A percentile compares a stretch with the other conserved stretches of the same genome.
Evolutionary conservation across 1,284 basidiomycete genomes (phyloP).

Genomic region (Cutaneotrichosporon cutaneum): DNA sequence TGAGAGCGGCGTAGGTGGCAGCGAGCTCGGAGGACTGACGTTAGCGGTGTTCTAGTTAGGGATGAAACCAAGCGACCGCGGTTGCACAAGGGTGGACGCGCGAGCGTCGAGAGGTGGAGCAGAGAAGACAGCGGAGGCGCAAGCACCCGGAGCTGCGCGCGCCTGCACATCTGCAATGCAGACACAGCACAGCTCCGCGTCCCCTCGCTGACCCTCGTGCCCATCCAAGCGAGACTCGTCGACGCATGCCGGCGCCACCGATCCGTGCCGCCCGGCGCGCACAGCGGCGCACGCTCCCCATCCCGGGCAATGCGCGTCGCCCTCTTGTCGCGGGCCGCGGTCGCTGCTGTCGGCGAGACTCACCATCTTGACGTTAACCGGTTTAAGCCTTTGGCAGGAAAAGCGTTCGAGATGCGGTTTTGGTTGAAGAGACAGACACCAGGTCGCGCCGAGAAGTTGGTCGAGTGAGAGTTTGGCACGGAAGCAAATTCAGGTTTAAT

Average conservation of each 20-base stretch:
- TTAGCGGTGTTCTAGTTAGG: background rate
- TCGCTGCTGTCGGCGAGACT: background rate
- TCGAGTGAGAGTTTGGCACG: background rate
- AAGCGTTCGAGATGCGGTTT: constrained; percentile 7
- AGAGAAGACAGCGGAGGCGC: too few species aligned
- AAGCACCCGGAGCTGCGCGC: too few species aligned
- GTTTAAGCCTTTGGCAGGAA: constrained; percentile 6
- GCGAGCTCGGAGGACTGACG: constrained; percentile 65
- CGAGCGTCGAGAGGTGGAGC: too few species aligned
- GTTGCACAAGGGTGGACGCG: background rate
- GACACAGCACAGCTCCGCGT: background rate
- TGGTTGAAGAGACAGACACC: constrained; percentile 1
- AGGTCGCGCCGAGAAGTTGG: background rate
- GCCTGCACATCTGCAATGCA: too few species aligned
- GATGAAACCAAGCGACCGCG: background rate
- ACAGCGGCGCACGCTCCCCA: too few species aligned
- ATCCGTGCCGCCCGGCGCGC: background rate
- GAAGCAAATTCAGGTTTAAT: background rate
- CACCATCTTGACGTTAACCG: constrained; percentile 8
- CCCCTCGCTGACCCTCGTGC: background rate
- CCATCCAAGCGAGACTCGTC: background rate
- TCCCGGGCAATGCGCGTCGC: background rate
- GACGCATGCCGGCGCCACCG: background rate
- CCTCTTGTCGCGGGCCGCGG: background rate
- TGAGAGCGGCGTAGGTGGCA: constrained; percentile 60